A percentile compares a stretch with the other conserved stretches of the same genome.
Evolutionary conservation across 2,329 filamentous ascomycete genomes (phyloP).

Genomic region (Amesomyces nigricolor): DNA sequence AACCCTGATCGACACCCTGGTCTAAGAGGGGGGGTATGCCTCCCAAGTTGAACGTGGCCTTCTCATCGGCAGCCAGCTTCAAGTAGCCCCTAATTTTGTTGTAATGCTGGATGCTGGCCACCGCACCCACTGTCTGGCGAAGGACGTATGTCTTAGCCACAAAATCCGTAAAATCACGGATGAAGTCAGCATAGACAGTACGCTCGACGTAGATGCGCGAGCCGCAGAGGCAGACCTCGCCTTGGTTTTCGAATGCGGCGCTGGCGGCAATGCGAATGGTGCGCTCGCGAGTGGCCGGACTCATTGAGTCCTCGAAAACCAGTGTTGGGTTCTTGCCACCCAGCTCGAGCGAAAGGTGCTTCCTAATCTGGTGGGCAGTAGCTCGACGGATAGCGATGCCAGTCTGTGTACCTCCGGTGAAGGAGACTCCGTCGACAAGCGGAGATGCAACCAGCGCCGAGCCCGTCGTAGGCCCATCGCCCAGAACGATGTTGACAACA

Average conservation of each 20-base stretch:
- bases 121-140: slow-evolving; percentile 27
- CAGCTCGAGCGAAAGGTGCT: slow-evolving; percentile 31
- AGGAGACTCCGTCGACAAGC: slow-evolving; percentile 30
- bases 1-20: slow-evolving; percentile 19
- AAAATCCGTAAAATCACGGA: slow-evolving; percentile 22
- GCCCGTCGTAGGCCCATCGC: slow-evolving; percentile 31
- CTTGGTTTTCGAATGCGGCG: slow-evolving; percentile 32
- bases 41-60: slow-evolving; percentile 25
- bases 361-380: slow-evolving; percentile 31
- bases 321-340: slow-evolving; percentile 50
- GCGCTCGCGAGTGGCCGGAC: slow-evolving; percentile 38
- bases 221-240: slow-evolving; percentile 33
- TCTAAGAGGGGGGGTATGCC: slow-evolving; percentile 19
- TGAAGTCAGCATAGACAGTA: slow-evolving; percentile 38
- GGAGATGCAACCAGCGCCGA: slow-evolving; percentile 28
- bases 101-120: slow-evolving; percentile 30
- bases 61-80: slow-evolving; percentile 23
- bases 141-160: slow-evolving; percentile 24
- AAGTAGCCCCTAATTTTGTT: slow-evolving; percentile 28
- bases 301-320: slow-evolving; percentile 46
- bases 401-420: slow-evolving; percentile 32
- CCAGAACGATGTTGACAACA: slow-evolving; percentile 32
- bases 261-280: slow-evolving; percentile 43
- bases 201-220: slow-evolving; percentile 49
- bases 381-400: slow-evolving; percentile 31